Evolutionary conservation across 495 filamentous ascomycete genomes (phyloP).

Genomic region (Coniosporium apollinis): DNA sequence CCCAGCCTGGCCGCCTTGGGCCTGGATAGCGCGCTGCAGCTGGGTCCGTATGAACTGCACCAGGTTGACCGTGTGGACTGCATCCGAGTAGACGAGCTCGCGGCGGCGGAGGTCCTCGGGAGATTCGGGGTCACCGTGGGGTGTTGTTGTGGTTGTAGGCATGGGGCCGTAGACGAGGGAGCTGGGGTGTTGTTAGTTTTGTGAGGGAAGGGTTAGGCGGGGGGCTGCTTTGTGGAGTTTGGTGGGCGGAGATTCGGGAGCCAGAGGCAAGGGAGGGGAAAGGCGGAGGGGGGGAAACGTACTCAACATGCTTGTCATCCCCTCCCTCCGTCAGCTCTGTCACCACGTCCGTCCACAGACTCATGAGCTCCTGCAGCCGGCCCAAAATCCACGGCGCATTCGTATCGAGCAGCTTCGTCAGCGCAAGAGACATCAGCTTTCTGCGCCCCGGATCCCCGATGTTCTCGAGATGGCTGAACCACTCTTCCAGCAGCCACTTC

Average conservation of each 20-base stretch:
- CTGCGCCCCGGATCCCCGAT: constrained; percentile 55
- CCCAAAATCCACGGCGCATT: constrained; percentile 38
- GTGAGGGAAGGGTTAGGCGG: constrained; percentile 18
- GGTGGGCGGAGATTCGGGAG: background rate
- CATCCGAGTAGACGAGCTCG: constrained; percentile 43
- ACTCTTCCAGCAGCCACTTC: constrained; percentile 64
- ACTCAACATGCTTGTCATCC: too few relatives aligned
- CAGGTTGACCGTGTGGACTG: constrained; percentile 52
- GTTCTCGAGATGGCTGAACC: constrained; percentile 76
- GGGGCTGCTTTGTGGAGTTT: constrained; percentile 24
- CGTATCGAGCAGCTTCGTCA: constrained; percentile 63
- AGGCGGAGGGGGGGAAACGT: background rate
- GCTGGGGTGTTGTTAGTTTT: constrained; percentile 6
- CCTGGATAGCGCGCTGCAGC: constrained; percentile 45
- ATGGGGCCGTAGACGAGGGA: constrained; percentile 39
- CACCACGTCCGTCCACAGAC: constrained; percentile 53
- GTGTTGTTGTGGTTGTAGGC: constrained; percentile 8
- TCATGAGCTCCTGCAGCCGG: constrained; percentile 47
- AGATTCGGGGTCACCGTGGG: constrained; percentile 33
- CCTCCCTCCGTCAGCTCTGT: constrained; percentile 37
- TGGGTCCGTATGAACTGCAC: constrained; percentile 52
- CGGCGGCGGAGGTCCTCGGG: constrained; percentile 42
- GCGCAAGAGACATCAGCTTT: constrained; percentile 67
- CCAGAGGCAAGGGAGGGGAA: background rate
- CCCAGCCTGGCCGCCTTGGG: constrained; percentile 59